Base-by-base conservation (phyloP, 2,329 filamentous ascomycete genomes). In the Ascochyta koolunga region DNA sequence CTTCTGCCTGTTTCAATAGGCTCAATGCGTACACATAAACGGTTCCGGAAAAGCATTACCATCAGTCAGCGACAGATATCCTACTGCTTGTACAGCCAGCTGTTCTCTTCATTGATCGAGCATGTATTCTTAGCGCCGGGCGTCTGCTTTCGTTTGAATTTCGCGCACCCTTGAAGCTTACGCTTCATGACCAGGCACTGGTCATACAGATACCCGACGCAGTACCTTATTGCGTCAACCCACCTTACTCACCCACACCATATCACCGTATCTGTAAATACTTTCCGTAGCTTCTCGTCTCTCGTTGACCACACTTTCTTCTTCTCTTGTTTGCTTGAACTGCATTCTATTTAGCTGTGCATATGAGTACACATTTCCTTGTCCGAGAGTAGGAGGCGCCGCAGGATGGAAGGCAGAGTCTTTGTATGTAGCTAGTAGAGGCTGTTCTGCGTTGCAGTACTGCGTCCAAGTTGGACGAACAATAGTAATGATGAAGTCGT, bases 191-290 rank as follows among this genome's bases (percentile, higher is more conserved):
- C 67, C 68, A 45, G 18, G 7, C 32, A 18, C 36, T 45, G 62
- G 68, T 73, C 68, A 64, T 71, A 72, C 70, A 64, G 64, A 73
- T 73, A 73, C 70, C 70, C 70, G 69, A 73, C 65, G 66, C 47
- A 56, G 46, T 51, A 50, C 53, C 47, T 25, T 27, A 47, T 56
- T 50, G 53, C 42, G 32, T 51, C 53, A 56, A 50, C 9, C 18
- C 35, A 35, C 45, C 35, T 24, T 38, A 54, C 36, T 37, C 40
- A 38, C 40, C 31, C 38, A 33, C 47, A 39, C 24, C 32, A 36
- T 24, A 54, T 21, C 38, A 45, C 31, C 33, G 42, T 50, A 56
- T 56, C 53, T 56, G 53, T 56, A 56, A 47, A 56, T 56, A 56
- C 42, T 50, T 38, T 55, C 46, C 36, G 45, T 29, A 47, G 18